phyloP scores from a whole-genome alignment of 83 land plant genomes.

The Thuja plicata region DNA sequence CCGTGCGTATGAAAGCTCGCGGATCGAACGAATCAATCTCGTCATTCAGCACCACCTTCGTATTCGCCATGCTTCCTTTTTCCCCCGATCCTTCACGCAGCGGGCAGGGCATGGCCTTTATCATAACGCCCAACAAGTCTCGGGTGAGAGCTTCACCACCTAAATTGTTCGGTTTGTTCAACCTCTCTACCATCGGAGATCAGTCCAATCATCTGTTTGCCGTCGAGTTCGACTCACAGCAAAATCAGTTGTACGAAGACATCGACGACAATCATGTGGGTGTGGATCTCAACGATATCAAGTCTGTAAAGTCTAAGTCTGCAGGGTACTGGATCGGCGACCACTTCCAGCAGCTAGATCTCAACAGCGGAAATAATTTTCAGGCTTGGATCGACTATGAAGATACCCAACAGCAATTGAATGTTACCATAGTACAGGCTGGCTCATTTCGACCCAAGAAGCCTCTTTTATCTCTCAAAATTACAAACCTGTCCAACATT shows the following conservation, averaged over 20 bases:
- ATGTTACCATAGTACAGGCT: background rate
- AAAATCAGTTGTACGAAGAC: background rate
- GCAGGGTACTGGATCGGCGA: background rate
- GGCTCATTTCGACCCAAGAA: background rate
- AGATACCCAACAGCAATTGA: background rate
- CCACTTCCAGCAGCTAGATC: background rate
- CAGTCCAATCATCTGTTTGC: background rate
- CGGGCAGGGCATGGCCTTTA: conserved; percentile 45
- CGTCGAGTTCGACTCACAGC: conserved; percentile 7
- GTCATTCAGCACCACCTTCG: conserved; percentile 43
- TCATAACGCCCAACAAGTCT: conserved; percentile 18
- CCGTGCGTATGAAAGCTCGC: conserved; percentile 20
- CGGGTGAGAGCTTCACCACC: background rate
- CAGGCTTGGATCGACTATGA: conserved; percentile 21
- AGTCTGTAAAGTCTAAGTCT: too few relatives aligned
- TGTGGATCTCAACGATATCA: too few relatives aligned
- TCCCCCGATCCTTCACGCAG: conserved; percentile 13
- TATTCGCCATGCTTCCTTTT: conserved; percentile 20
- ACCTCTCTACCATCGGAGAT: background rate
- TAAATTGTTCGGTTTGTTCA: conserved; percentile 6
- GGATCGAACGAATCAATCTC: background rate
- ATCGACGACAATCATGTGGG: background rate
- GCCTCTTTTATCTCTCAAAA: background rate
- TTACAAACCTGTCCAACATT: background rate
- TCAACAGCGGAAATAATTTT: background rate